These are phyloP conservation scores for Leptosphaerulina australis DNA, from an alignment of 2,329 filamentous ascomycete genomes.

Conservation along the genomic window DNA sequence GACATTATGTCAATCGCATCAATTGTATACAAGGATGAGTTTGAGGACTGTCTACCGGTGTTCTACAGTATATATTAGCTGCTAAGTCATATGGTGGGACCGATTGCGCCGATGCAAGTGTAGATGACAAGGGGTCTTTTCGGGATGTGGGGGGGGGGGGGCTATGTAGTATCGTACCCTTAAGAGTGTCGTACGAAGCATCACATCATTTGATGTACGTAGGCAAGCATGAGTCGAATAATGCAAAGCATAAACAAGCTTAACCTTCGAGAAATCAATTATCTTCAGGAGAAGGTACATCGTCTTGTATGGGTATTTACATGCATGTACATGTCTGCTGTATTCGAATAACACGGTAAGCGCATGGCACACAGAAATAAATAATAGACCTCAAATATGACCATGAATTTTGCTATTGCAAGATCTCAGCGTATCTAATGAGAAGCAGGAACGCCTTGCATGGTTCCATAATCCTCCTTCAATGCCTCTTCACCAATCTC, in stretches of 20 bases:
- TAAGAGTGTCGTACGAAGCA: not conserved
- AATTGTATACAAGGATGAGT: not conserved
- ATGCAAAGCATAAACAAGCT: no score
- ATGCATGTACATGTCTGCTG: not conserved
- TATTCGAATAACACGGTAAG: not conserved
- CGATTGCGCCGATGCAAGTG: conserved; percentile 5
- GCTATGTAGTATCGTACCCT: no score
- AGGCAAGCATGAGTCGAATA: no score
- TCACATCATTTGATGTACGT: not conserved
- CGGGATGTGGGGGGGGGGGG: conserved; percentile 36
- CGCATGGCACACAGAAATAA: not conserved
- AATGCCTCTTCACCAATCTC: conserved; percentile 32
- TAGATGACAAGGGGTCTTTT: conserved; percentile 13
- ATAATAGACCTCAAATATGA: not conserved
- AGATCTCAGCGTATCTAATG: conserved; percentile 17
- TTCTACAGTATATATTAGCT: conserved; percentile 26
- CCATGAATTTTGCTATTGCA: not conserved
- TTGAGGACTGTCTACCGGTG: not conserved
- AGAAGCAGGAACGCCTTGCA: conserved; percentile 40
- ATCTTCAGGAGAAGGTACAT: no score
- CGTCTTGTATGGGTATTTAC: no score
- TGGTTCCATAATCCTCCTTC: conserved; percentile 38
- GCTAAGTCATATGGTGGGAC: conserved; percentile 17
- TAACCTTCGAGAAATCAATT: no score
- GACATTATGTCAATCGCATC: conserved; percentile 26